Conservation (phyloP, 345 rosid species). For the Eucalyptus regnans region DNA sequence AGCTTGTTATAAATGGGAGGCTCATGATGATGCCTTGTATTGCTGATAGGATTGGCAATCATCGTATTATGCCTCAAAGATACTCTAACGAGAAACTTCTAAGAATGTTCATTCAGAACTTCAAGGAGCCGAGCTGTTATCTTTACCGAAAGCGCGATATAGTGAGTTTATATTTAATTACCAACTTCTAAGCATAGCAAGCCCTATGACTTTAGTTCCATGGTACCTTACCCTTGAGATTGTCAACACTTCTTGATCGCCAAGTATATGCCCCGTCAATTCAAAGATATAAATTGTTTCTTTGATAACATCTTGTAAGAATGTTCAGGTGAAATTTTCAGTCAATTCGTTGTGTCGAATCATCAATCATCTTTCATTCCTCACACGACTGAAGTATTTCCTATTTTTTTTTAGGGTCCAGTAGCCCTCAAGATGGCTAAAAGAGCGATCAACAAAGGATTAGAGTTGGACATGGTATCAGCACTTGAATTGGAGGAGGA, state of each 20-base stretch:
- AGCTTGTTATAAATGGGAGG: not conserved
- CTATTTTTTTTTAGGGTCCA: conserved; percentile 36
- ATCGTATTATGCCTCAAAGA: not conserved
- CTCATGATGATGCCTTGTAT: not conserved
- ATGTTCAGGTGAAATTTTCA: not conserved
- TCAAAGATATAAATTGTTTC: not conserved
- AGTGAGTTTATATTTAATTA: not conserved
- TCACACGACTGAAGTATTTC: not conserved
- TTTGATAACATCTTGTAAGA: not conserved
- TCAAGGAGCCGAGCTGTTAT: not conserved
- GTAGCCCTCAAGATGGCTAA: conserved; percentile 76
- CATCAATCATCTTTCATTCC: not conserved
- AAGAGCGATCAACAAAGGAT: conserved; percentile 63
- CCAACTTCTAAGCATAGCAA: not conserved
- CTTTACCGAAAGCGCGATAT: not conserved
- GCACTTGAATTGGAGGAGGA: conserved; percentile 71
- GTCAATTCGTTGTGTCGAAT: not conserved
- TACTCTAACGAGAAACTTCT: not conserved
- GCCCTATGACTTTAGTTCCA: not conserved
- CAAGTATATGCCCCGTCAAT: not conserved
- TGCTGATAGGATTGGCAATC: not conserved
- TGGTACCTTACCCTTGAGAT: not conserved
- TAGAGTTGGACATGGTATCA: conserved; percentile 39
- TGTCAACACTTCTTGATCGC: not conserved
- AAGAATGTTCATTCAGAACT: not conserved